These are phyloP conservation scores for Hepatocystis sp. DNA, from an alignment of 169 alveolate species.

Conservation along the genomic window DNA sequence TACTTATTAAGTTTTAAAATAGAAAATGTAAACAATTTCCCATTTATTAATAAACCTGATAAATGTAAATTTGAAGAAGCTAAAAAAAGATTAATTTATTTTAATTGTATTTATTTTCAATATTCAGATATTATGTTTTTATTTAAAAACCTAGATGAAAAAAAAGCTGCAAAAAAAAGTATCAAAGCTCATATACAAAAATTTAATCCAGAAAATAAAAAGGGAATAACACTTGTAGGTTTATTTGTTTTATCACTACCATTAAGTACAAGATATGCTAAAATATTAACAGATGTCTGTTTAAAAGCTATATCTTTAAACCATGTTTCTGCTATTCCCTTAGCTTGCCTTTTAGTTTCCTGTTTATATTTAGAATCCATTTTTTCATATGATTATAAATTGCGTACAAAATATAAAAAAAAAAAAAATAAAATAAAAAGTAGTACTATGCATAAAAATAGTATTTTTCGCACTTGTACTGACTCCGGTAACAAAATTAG, in stretches of 20 bases:
- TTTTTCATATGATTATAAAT: slow-evolving; percentile 72
- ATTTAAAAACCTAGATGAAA: slow-evolving; percentile 40
- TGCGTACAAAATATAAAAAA: slow-evolving; percentile 20
- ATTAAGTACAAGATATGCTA: slow-evolving; percentile 72
- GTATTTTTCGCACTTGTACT: not conserved
- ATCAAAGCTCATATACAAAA: slow-evolving; percentile 49
- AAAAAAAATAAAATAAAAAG: slow-evolving; percentile 10
- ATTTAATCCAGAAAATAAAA: slow-evolving; percentile 55
- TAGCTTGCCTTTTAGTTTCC: slow-evolving; percentile 65
- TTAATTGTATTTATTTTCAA: slow-evolving; percentile 51
- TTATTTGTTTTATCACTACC: slow-evolving; percentile 45
- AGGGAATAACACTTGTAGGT: slow-evolving; percentile 59
- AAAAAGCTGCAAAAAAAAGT: slow-evolving; percentile 47
- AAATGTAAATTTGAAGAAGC: slow-evolving; percentile 64
- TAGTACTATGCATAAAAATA: not conserved
- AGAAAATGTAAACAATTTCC: slow-evolving; percentile 64
- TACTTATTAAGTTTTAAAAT: slow-evolving; percentile 71
- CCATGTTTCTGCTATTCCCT: slow-evolving; percentile 34
- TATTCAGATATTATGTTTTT: slow-evolving; percentile 54
- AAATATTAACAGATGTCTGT: slow-evolving; percentile 70
- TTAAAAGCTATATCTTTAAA: slow-evolving; percentile 63
- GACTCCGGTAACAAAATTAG: not conserved
- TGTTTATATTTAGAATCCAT: slow-evolving; percentile 70
- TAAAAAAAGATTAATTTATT: slow-evolving; percentile 69
- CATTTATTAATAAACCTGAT: slow-evolving; percentile 76